phyloP scores from a whole-genome alignment of 345 rosid genomes.

The Rhizophora mangle region DNA sequence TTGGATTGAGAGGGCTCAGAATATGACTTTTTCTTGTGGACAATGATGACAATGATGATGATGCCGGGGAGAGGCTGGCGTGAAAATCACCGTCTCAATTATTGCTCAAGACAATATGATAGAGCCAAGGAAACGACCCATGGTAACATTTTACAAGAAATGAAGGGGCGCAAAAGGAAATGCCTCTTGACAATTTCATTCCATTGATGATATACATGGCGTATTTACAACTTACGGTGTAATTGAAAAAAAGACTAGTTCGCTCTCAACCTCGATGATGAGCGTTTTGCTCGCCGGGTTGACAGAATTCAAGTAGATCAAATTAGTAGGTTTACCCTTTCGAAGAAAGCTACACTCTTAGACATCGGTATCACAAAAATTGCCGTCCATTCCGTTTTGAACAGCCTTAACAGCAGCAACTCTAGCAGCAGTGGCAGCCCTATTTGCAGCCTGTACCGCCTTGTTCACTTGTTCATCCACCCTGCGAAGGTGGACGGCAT shows the following conservation, averaged over 20 bases:
- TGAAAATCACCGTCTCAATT: background rate
- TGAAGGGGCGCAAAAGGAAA: background rate
- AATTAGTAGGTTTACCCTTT: constrained; percentile 37
- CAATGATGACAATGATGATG: constrained; percentile 9
- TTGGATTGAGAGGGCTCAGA: background rate
- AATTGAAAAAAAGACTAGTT: constrained; percentile 14
- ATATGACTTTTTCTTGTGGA: constrained; percentile 1
- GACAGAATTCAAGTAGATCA: constrained; percentile 24
- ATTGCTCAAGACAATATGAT: background rate
- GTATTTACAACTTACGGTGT: constrained; percentile 49
- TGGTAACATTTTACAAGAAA: background rate
- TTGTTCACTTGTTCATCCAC: constrained; percentile 79
- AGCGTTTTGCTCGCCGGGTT: constrained; percentile 47
- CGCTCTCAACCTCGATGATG: constrained; percentile 44
- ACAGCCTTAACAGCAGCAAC: constrained; percentile 95
- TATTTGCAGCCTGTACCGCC: constrained; percentile 68
- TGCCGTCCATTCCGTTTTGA: constrained; percentile 85
- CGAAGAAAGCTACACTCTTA: constrained; percentile 21
- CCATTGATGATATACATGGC: constrained; percentile 40
- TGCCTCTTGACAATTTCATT: constrained; percentile 20
- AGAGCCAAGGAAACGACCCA: no score
- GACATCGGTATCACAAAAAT: constrained; percentile 66
- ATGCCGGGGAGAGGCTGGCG: background rate
- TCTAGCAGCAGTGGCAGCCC: constrained; percentile 93
- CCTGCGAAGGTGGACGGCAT: constrained; percentile 48